Conservation (phyloP, 768 basidiomycete genomes). For the Agrocybe pediades region DNA sequence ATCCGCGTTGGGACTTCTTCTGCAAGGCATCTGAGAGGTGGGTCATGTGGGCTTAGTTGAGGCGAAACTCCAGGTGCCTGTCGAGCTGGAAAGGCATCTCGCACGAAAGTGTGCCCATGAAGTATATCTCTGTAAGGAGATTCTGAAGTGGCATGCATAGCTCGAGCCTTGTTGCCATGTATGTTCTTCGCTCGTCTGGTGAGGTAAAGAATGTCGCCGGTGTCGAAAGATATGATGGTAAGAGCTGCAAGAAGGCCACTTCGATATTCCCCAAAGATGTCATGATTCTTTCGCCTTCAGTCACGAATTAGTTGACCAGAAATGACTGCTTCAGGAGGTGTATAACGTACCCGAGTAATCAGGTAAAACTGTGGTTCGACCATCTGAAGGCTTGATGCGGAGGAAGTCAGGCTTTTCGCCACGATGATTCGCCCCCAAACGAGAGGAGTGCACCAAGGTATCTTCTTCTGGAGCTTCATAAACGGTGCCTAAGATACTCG, state of each 20-base stretch:
- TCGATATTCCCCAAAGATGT: conserved; percentile 68
- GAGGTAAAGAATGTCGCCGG: conserved; percentile 60
- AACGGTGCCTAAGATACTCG: conserved; percentile 54
- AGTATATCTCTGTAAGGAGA: conserved; percentile 45
- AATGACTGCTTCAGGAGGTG: too few relatives aligned
- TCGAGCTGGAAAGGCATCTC: conserved; percentile 55
- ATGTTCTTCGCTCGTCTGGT: conserved; percentile 57
- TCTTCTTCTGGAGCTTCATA: conserved; percentile 44
- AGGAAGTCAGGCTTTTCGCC: conserved; percentile 63
- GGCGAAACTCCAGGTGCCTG: conserved; percentile 29
- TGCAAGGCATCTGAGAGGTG: conserved; percentile 52
- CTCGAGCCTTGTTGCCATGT: conserved; percentile 46
- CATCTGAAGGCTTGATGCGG: conserved; percentile 54
- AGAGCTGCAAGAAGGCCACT: conserved; percentile 57
- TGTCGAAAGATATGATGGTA: conserved; percentile 54
- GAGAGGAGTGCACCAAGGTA: conserved; percentile 48
- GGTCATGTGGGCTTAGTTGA: conserved; percentile 53
- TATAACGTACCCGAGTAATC: conserved; percentile 60
- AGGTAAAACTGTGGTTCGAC: conserved; percentile 56
- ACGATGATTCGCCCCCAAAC: conserved; percentile 64
- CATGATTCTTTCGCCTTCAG: conserved; percentile 67
- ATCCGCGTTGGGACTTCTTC: conserved; percentile 39
- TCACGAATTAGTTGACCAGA: too few relatives aligned
- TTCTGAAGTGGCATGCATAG: conserved; percentile 59
- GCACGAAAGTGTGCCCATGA: conserved; percentile 54